Base-by-base conservation (phyloP, 2,329 filamentous ascomycete genomes). In the Thermomyces lanuginosus region DNA sequence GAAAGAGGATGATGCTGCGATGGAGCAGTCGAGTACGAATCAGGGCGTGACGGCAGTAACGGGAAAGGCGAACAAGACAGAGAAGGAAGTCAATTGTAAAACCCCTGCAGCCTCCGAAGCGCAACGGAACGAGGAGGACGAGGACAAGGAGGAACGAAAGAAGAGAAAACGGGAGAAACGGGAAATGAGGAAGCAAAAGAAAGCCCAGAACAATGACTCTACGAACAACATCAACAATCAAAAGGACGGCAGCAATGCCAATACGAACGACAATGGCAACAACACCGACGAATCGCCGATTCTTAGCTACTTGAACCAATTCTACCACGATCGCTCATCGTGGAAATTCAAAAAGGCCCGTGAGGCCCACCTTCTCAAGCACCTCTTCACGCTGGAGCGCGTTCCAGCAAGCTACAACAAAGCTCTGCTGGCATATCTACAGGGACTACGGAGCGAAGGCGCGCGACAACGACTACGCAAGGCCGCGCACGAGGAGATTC, bases 271-370 rank as follows among this genome's bases (percentile, higher is more conserved):
- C 13, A 17, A 12, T 22, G 13, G 8, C 35, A 9, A 18, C 39
- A 4, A 22, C 30, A 30, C 41, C 24, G 42, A 49, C 30, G 48
- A 51, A 23, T 38, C 46, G 5, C 66, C 74, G 8, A 75, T 82
- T 31, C 62, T 91, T 9, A 63, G 69, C 28, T 93, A 93, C 48
- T 66, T 93, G 22, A 64, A 64, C 24, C 71, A 75, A 46, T 92
- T 83, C 64, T 64, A 79, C 53, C 66, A 65, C 29, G 66, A 72
- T 34, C 72, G 72, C 31, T 60, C 65, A 6, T 63, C 62, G 40
- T 95, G 86, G 86, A 93, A 92, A 53, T 95, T 93, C 61, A 92
- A 91, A 60, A 93, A 93, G 58, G 84, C 82, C 41, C 72, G 82
- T 46, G 84, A 93, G 53, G 80, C 75, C 28, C 71, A 80, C 40